Evolutionary conservation across 176 grass and related monocot genomes (phyloP).

Genomic region (Puya raimondii): DNA sequence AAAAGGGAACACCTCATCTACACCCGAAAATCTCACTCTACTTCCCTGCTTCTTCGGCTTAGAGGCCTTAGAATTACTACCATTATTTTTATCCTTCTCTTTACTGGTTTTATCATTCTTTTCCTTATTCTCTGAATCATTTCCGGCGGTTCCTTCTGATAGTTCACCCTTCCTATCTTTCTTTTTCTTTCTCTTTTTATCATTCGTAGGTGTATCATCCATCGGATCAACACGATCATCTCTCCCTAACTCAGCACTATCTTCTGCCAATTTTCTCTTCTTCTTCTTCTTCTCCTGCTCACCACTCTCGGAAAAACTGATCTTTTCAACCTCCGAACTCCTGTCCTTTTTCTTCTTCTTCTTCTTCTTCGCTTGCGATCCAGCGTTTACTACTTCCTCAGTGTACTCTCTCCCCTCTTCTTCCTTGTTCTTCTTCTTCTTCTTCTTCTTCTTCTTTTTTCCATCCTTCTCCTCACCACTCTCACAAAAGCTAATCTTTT

Average conservation of each 20-base stretch:
- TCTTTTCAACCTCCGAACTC: too few relatives aligned
- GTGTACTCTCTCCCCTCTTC: background rate
- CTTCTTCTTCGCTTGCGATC: background rate
- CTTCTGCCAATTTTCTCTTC: conserved; percentile 15
- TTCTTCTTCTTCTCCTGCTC: conserved; percentile 12
- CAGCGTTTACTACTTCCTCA: background rate
- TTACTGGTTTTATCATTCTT: background rate
- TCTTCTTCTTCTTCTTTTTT: too few relatives aligned
- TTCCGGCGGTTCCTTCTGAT: background rate
- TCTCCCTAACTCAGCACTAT: conserved; percentile 1
- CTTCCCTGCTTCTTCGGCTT: conserved; percentile 24
- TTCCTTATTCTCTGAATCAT: background rate
- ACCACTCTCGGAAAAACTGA: too few relatives aligned
- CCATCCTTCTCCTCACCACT: too few relatives aligned
- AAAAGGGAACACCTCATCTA: conserved; percentile 39
- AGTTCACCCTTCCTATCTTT: conserved; percentile 27
- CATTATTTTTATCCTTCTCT: background rate
- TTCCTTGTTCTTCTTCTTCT: background rate
- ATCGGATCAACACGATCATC: conserved; percentile 16
- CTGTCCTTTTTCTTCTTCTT: background rate
- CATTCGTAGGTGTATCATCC: background rate
- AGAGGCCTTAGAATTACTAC: conserved; percentile 4
- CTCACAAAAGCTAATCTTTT: too few relatives aligned
- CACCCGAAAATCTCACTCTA: conserved; percentile 57
- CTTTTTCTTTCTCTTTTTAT: conserved; percentile 14